Conservation (phyloP, 768 basidiomycete species). For the Filobasidium wieringae region DNA sequence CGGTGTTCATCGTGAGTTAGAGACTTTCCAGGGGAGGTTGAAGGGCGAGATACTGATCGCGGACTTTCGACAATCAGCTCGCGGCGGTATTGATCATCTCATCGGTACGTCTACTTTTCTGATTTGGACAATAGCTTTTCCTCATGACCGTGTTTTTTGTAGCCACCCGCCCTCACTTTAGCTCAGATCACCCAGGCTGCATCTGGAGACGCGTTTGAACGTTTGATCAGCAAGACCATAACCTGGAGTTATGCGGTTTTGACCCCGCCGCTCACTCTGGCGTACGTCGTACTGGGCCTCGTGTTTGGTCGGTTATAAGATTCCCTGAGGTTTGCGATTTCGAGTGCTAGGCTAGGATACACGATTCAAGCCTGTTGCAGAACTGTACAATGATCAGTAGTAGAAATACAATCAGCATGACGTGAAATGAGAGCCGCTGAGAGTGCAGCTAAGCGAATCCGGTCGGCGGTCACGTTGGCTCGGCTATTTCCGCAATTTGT, state of each 20-base stretch:
- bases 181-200: constrained; percentile 77
- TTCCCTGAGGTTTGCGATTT: no score
- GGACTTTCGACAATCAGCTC: constrained; percentile 38
- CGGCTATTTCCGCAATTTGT: no score
- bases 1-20: constrained; percentile 57
- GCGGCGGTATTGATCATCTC: constrained; percentile 73
- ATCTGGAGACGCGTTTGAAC: constrained; percentile 76
- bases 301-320: constrained; percentile 33
- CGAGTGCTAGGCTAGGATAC: no score
- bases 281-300: constrained; percentile 55
- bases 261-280: constrained; percentile 53
- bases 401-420: no score
- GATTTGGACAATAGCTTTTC: background rate
- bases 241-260: constrained; percentile 85
- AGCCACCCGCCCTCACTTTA: constrained; percentile 67
- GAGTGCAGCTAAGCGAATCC: no score
- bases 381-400: no score
- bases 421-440: no score
- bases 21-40: constrained; percentile 26
- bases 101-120: constrained; percentile 28
- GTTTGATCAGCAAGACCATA: constrained; percentile 78
- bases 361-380: no score
- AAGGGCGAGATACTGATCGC: constrained; percentile 38
- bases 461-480: no score
- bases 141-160: constrained; percentile 43